Base-by-base conservation (phyloP, 768 basidiomycete species). In the Cystofilobasidium capitatum region DNA sequence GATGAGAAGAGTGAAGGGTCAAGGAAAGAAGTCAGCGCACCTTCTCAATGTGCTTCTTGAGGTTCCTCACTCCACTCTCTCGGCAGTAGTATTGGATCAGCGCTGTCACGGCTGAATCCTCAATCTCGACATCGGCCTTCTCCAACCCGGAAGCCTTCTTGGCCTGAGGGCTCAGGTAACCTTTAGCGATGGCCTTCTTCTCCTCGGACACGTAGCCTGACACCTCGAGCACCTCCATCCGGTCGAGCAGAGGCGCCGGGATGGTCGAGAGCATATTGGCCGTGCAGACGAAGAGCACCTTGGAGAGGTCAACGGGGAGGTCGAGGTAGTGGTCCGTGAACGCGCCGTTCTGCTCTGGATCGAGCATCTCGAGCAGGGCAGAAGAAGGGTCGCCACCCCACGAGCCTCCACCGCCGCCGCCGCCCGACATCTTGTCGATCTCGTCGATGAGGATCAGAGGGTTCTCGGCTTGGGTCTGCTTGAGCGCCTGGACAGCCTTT, bases 41-140 rank as follows among this genome's bases (percentile, higher is more conserved):
- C 85, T 98, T 98, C 74, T 99, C 94, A 64, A 99, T 94, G 73
- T 93, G 89, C 79, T 99, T 98, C 85, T 98, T 98, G 76, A 99
- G 74, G 74, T 92, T 91, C 58, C 96, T 81, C 36, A 99, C 96
- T 51, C 96, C 96, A 72, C 91, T 94, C 80, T 99, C 96, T 29
- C 96, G 83, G 75, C 91, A 93, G 77, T 98, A 98, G 77, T 92
- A 97, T 75, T 93, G 88, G 79, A 99, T 98, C 62, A 99, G 81
- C 14, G 84, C 79, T 71, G 93, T 90, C 54, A 98, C 86, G 0
- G 92, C 84, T 13, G 83, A 81, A 8, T 83, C 81, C 24, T 89
- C 86, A 20, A 99, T 79, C 62, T 82, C 77, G 4, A 99, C 88
- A 75, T 96, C 88, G 1, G 88, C 89, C 22, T 84, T 82, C 75